phyloP scores from a whole-genome alignment of 257 asterid genomes.

The Paraleonurus japonicus region DNA sequence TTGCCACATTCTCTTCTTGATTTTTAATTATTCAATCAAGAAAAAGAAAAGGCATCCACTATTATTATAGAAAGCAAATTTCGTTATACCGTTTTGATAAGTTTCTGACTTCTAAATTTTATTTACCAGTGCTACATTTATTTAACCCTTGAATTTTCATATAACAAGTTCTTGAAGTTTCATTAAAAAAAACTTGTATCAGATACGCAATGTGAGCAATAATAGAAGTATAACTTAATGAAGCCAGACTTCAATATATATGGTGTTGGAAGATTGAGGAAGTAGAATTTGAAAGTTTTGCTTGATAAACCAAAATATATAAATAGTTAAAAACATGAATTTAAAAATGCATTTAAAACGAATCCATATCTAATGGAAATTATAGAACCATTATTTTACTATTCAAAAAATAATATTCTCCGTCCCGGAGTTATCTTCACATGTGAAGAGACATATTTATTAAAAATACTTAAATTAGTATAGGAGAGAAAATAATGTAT shows the following conservation, averaged over 20 bases:
- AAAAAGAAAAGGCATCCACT: background rate
- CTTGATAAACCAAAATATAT: background rate
- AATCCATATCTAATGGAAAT: too few species aligned
- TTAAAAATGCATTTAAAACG: background rate
- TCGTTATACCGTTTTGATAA: background rate
- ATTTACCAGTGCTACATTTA: background rate
- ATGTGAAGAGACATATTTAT: too few species aligned
- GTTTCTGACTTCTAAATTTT: background rate
- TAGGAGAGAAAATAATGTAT: too few species aligned
- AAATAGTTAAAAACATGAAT: background rate
- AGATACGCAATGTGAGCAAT: background rate
- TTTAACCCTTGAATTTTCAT: background rate
- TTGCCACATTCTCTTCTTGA: slow-evolving; percentile 66
- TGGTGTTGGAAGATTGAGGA: background rate
- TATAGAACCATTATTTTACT: too few species aligned
- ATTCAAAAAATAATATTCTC: too few species aligned
- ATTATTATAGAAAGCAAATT: background rate
- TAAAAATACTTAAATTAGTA: too few species aligned
- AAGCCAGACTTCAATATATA: background rate
- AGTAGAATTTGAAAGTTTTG: background rate
- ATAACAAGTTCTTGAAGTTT: background rate
- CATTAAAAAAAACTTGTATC: background rate
- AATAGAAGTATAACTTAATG: background rate
- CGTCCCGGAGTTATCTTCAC: too few species aligned
- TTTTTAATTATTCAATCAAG: slow-evolving; percentile 6